These are phyloP conservation scores for Aureobasidium melanogenum DNA, from an alignment of 2,329 filamentous ascomycete genomes.

Conservation along the genomic window DNA sequence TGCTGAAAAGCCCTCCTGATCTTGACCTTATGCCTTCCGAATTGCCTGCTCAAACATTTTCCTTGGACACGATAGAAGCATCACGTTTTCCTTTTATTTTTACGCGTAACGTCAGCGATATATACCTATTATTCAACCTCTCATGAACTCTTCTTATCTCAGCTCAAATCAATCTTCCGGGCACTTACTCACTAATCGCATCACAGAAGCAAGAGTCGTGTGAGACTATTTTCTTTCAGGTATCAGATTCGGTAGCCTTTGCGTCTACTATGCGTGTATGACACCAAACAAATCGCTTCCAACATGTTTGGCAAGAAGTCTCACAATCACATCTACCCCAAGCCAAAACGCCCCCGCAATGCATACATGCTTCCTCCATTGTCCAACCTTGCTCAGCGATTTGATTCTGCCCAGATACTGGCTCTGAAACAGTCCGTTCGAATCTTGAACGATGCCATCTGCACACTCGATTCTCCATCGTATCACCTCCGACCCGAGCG, in stretches of 20 bases:
- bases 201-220: neutral
- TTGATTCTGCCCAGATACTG: neutral
- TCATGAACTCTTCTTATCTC: neutral
- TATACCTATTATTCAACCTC: neutral
- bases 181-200: neutral
- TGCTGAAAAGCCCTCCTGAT: conserved; percentile 1
- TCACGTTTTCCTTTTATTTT: neutral
- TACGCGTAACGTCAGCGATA: neutral
- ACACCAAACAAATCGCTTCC: conserved; percentile 13
- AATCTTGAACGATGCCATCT: conserved; percentile 1
- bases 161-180: neutral
- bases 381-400: neutral
- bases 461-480: neutral
- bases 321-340: conserved; percentile 13
- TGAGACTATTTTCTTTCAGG: neutral
- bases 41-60: neutral
- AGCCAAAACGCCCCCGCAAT: conserved; percentile 13
- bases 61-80: neutral
- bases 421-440: neutral
- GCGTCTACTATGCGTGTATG: conserved; percentile 11
- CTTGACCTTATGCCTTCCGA: neutral
- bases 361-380: conserved; percentile 14
- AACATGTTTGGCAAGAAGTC: conserved; percentile 9
- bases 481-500: neutral
- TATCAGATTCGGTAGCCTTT: neutral